A percentile compares a stretch with the other conserved stretches of the same genome.
Evolutionary conservation across 2,329 filamentous ascomycete species (phyloP).

Genomic region (Colletotrichum sp.): DNA sequence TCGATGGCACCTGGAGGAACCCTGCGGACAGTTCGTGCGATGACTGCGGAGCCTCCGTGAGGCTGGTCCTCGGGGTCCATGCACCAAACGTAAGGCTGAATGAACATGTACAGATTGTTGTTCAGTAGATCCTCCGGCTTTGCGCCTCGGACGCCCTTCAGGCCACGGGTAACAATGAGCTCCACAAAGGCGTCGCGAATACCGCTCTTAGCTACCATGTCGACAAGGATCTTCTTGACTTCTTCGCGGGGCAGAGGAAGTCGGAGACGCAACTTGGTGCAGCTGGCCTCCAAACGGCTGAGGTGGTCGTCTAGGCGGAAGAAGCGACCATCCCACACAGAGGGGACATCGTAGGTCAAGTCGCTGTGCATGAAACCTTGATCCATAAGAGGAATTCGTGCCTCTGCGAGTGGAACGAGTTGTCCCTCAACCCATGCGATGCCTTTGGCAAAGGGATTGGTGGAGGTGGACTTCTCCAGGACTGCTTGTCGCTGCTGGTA

Average conservation of each 20-base stretch:
- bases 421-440: conserved; percentile 52
- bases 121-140: conserved; percentile 38
- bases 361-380: conserved; percentile 59
- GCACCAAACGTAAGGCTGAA: conserved; percentile 55
- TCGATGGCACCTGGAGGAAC: conserved; percentile 51
- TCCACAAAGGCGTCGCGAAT: conserved; percentile 56
- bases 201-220: conserved; percentile 50
- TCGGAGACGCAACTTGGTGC: conserved; percentile 48
- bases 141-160: conserved; percentile 43
- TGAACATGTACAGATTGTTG: conserved; percentile 52
- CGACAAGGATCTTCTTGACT: conserved; percentile 41
- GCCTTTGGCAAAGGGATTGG: conserved; percentile 46
- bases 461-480: background rate
- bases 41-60: conserved; percentile 43
- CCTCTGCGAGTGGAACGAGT: conserved; percentile 47
- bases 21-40: conserved; percentile 50
- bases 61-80: conserved; percentile 51
- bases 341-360: conserved; percentile 56
- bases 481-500: background rate
- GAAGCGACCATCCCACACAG: conserved; percentile 56
- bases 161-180: conserved; percentile 54
- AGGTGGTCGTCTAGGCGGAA: conserved; percentile 58
- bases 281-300: conserved; percentile 45
- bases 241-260: conserved; percentile 45
- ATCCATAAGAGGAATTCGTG: conserved; percentile 54